Percentiles rank a stretch among this genome's conserved stretches.
Evolutionary conservation across 1,284 basidiomycete species (phyloP).

Genomic region (Tilletia setariae): DNA sequence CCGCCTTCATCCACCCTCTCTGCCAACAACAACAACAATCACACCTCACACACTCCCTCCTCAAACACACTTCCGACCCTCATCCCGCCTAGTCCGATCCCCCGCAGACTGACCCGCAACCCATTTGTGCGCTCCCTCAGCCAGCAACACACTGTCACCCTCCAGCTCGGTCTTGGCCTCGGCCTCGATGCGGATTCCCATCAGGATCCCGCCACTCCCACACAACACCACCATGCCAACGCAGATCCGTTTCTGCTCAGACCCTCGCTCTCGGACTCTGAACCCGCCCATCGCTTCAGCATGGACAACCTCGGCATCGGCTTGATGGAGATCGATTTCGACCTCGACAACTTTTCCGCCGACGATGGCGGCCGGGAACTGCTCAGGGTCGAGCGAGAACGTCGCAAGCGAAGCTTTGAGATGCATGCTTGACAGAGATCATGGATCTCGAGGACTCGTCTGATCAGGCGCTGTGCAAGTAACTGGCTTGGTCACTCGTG

Average conservation of each 20-base stretch:
- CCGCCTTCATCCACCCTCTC: not conserved
- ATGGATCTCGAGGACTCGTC: too few relatives aligned
- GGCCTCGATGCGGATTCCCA: not conserved
- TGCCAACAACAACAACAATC: not conserved
- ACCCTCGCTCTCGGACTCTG: not conserved
- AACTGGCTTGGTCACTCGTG: too few relatives aligned
- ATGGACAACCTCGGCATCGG: constrained; percentile 4
- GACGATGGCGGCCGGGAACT: constrained; percentile 8
- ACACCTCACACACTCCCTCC: not conserved
- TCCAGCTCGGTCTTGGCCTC: not conserved
- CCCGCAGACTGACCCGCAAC: not conserved
- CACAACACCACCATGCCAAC: not conserved
- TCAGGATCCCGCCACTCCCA: not conserved
- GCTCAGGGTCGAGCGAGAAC: constrained; percentile 7
- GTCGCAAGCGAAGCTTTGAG: not conserved
- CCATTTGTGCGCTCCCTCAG: constrained; percentile 8
- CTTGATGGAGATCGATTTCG: constrained; percentile 38
- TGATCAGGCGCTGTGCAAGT: too few relatives aligned
- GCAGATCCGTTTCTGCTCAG: too few relatives aligned
- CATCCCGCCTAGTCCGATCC: constrained; percentile 5
- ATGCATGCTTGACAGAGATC: not conserved
- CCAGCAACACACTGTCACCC: not conserved
- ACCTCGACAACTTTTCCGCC: constrained; percentile 36
- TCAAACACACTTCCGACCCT: not conserved
- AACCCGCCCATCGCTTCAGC: not conserved